phyloP scores from a whole-genome alignment of 176 grass and related monocot genomes.

The Triticum urartu region DNA sequence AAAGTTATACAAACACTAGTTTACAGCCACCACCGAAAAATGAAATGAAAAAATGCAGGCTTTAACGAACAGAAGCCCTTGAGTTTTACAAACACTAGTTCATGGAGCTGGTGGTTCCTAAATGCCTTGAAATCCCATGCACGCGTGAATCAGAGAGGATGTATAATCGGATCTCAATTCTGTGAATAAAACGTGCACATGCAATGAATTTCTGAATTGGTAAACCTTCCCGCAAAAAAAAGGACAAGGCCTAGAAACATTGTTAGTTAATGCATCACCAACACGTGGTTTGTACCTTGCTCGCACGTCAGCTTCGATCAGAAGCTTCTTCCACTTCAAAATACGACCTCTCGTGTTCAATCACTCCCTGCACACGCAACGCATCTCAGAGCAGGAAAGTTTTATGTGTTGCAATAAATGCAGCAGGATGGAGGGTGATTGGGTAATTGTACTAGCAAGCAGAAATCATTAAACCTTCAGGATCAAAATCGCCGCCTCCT shows the following conservation, averaged over 20 bases:
- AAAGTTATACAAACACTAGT: too few relatives aligned
- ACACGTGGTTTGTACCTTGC: neutral
- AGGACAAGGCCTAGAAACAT: neutral
- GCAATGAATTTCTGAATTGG: neutral
- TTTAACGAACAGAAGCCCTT: too few relatives aligned
- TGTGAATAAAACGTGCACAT: neutral
- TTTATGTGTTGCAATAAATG: neutral
- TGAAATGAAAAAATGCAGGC: too few relatives aligned
- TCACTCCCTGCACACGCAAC: conserved; percentile 40
- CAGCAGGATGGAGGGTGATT: neutral
- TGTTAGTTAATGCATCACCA: neutral
- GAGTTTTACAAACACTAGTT: too few relatives aligned
- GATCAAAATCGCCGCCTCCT: conserved; percentile 70
- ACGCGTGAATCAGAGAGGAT: neutral
- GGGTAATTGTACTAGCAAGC: neutral
- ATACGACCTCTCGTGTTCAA: conserved; percentile 57
- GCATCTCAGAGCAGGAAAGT: neutral
- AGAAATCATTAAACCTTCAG: conserved; percentile 41
- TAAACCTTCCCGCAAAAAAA: neutral
- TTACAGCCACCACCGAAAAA: too few relatives aligned
- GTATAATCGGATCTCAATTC: neutral
- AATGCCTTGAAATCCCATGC: neutral
- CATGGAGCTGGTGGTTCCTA: neutral
- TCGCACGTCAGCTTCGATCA: neutral
- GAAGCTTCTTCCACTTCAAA: conserved; percentile 39